Base-by-base conservation (phyloP, 2,329 filamentous ascomycete species). In the Diaporthe velutina region DNA sequence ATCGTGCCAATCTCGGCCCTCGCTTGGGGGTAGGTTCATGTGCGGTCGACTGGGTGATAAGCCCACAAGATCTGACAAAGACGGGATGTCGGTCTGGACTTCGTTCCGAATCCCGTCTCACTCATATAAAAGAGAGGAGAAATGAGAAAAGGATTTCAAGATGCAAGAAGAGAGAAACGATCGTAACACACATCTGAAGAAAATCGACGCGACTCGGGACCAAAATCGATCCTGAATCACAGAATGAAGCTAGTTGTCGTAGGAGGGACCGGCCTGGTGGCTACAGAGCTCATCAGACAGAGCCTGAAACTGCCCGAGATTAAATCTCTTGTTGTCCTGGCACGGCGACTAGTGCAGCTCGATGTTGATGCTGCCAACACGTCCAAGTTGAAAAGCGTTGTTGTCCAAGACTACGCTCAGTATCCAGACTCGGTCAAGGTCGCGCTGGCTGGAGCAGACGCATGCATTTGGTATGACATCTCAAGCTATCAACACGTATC, bases 171-270 rank as follows among this genome's bases (percentile, higher is more conserved):
- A 45, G 6, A 6, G 33, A 5, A 9, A 10, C 15, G 15, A 10
- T 12, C 1, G 8, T 13, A 25, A 55, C 17, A 4, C 9, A 6
- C 19, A 4, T 55, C 52, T 38, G 19, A n/a, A 58, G 7, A 0
- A 15, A 10, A 38, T 3, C 17, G 12, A n/a, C 12, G 33, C 22
- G 15, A 38, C 12, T 13, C 13, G 30, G 2, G 38, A 8, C 4
- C 12, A 4, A 58, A 13, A 12, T 58, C 8, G 13, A 38, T 35
- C 10, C 12, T 38, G 33, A 12, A 28, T 2, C 13, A 38, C 25
- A 58, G 19, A 58, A 87, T 87, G 85, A 88, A 87, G 75, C 78
- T 87, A 48, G 82, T 88, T 30, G 78, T 87, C 12, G 79, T 82
- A 7, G 86, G 86, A 3, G 83, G 84, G 8, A 85, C 83, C 0